Conservation (phyloP, 257 asterid species). For the Nicotiana tabacum region DNA sequence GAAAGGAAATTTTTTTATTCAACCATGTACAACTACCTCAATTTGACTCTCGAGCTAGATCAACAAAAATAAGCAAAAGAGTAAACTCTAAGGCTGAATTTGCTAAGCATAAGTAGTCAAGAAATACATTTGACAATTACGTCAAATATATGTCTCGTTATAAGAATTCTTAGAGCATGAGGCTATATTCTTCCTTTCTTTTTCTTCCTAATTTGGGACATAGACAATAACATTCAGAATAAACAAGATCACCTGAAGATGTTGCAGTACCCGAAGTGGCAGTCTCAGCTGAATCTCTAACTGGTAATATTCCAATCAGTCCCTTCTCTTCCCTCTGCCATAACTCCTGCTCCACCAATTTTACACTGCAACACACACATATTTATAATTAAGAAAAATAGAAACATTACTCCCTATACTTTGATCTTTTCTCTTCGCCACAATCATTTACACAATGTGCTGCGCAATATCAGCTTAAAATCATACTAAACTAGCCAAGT, state of each 20-base stretch:
- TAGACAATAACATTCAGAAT: not conserved
- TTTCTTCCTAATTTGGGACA: not conserved
- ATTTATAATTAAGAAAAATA: not conserved
- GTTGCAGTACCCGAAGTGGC: slow-evolving; percentile 35
- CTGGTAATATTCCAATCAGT: slow-evolving; percentile 87
- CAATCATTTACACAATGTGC: not conserved
- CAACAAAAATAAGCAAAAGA: no score
- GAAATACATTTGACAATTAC: no score
- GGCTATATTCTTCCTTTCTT: not conserved
- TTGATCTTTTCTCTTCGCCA: not conserved
- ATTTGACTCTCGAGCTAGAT: no score
- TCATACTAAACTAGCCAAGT: not conserved
- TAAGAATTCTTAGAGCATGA: not conserved
- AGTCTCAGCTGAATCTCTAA: slow-evolving; percentile 73
- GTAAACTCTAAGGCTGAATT: no score
- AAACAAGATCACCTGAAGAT: slow-evolving; percentile 53
- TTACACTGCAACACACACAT: slow-evolving; percentile 47
- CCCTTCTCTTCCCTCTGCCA: slow-evolving; percentile 99
- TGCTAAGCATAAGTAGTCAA: no score
- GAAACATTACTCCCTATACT: not conserved
- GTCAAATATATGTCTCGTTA: not conserved
- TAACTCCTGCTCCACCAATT: slow-evolving; percentile 93
- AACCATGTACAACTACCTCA: no score
- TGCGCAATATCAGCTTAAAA: not conserved
- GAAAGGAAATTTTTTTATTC: no score